Evolutionary conservation across 139 green algal species (phyloP), one percentile per base, ranked within the genome.

Genomic region (Micractinium sp.): DNA sequence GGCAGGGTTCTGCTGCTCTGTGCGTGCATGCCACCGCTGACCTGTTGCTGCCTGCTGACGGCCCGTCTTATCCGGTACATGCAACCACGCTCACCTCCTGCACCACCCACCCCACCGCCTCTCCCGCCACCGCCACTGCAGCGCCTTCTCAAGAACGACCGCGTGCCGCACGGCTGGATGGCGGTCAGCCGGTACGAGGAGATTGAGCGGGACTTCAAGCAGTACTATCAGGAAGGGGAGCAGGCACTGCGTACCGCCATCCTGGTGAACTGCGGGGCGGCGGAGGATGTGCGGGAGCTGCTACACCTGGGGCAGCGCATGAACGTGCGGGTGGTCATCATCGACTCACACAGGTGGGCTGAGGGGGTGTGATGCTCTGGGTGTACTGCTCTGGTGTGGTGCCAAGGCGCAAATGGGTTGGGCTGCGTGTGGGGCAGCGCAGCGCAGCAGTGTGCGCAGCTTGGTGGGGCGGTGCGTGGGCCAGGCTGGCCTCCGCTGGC

Each of bases 241-340:
- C 87, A 96, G 90, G 61, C 94, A 38, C 36, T 95, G 33, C 93
- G 94, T 20, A 95, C 92, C 3, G 90, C 97, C 7, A 85, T 98
- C 31, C 89, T 98, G 0, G 91, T 98, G n/a, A 98, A 98, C 89
- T 98, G 96, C 88, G 96, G 96, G 14, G 96, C 94, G 0, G 93
- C 92, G 16, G 95, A 97, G 82, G 94, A 97, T 38, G 81, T 96
- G 0, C 76, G 86, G 0, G 75, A 81, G 47, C 47, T 94, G 39
- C 92, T 94, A 15, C 61, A 92, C n/a, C 85, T 94, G 19, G 39
- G 81, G 3, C 36, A 89, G 1, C 82, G 85, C 36, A 35, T 56
- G 9, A 94, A 94, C 35, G 89, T 96, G 19, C 92, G 95, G n/a
- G 93, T 96, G 7, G 88, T 97, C 66, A 95, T 98, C 35, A 89